These are phyloP conservation scores for Pichia phayaonensis DNA, from an alignment of 805 yeast genomes.

Conservation along the genomic window DNA sequence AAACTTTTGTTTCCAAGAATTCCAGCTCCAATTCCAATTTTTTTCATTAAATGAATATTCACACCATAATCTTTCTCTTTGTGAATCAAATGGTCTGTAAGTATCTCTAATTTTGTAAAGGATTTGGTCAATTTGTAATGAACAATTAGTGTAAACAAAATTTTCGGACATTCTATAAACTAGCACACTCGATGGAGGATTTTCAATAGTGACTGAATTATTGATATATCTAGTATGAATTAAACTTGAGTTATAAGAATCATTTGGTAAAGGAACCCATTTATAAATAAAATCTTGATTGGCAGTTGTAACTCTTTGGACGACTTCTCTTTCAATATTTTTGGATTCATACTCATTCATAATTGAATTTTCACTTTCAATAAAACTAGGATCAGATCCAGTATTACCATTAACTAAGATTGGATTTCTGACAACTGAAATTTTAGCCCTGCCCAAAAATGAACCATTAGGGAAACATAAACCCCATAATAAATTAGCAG, in stretches of 20 bases:
- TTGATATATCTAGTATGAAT: slow-evolving; percentile 37
- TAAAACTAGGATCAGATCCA: background rate
- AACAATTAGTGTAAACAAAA: slow-evolving; percentile 72
- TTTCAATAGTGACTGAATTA: slow-evolving; percentile 45
- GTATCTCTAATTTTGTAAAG: slow-evolving; percentile 54
- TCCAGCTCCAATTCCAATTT: background rate
- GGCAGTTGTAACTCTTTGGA: background rate
- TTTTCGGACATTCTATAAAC: slow-evolving; percentile 79
- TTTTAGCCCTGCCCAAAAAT: slow-evolving; percentile 69
- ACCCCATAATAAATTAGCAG: slow-evolving; percentile 64
- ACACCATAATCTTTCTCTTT: slow-evolving; percentile 72
- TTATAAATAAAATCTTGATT: slow-evolving; percentile 14
- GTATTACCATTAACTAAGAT: slow-evolving; percentile 24
- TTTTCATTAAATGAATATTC: slow-evolving; percentile 29
- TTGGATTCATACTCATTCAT: background rate
- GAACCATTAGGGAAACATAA: slow-evolving; percentile 75
- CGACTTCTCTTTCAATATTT: background rate
- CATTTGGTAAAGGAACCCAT: slow-evolving; percentile 59
- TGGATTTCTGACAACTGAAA: slow-evolving; percentile 67
- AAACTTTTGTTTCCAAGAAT: background rate
- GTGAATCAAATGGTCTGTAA: slow-evolving; percentile 52
- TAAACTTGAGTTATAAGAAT: slow-evolving; percentile 11
- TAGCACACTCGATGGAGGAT: slow-evolving; percentile 87
- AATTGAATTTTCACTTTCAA: slow-evolving; percentile 1
- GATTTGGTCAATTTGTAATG: slow-evolving; percentile 61